Percentiles rank a stretch among this genome's conserved stretches.
phyloP scores from a whole-genome alignment of 1,284 basidiomycete species.

The Puccinia triticina region DNA sequence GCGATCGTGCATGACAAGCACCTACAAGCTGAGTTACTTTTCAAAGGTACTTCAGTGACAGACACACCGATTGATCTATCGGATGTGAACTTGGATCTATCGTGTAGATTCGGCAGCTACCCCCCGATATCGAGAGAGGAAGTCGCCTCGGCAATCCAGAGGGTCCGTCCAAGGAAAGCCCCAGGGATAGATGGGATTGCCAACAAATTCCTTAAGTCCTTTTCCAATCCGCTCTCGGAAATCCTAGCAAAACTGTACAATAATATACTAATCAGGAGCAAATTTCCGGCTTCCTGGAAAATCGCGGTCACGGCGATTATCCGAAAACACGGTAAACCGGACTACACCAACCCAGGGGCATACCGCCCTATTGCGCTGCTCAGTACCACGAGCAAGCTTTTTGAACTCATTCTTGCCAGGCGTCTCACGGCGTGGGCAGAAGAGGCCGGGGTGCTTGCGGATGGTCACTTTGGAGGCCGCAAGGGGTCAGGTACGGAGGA shows the following conservation, averaged over 20 bases:
- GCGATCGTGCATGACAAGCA: background rate
- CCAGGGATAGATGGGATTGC: background rate
- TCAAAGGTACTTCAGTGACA: background rate
- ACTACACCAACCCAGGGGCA: background rate
- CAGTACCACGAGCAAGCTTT: constrained; percentile 1
- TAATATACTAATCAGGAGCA: background rate
- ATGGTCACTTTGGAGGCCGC: constrained; percentile 5
- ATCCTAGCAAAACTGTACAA: background rate
- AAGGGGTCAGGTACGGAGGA: background rate
- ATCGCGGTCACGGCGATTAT: background rate
- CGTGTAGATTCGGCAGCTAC: background rate
- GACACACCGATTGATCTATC: background rate
- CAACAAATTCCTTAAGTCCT: background rate
- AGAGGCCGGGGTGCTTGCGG: background rate
- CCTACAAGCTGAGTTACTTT: background rate
- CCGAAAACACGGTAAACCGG: too few relatives aligned
- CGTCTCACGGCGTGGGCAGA: constrained; percentile 10
- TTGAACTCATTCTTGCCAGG: background rate
- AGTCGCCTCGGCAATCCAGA: background rate
- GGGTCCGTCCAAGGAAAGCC: background rate
- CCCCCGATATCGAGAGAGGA: background rate
- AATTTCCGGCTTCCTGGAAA: background rate
- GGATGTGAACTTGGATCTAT: background rate
- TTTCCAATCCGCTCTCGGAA: background rate
- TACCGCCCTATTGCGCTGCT: constrained; percentile 25